Evolutionary conservation across 768 basidiomycete genomes (phyloP).

Genomic region (Psilocybe cyanescens): DNA sequence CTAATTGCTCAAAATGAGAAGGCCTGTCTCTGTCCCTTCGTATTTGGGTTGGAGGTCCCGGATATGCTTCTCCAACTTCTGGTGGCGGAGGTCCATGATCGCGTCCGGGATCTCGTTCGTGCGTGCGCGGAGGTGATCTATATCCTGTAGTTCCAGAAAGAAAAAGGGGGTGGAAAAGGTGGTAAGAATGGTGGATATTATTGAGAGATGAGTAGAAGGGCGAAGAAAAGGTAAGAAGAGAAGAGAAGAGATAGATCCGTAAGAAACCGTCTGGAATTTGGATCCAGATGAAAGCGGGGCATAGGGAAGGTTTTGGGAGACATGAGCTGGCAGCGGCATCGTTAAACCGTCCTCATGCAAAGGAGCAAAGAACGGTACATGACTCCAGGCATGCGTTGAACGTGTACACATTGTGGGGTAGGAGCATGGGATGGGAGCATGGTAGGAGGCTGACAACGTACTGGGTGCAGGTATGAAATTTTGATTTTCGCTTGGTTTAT

Average conservation of each 20-base stretch:
- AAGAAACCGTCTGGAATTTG: slow-evolving; percentile 34
- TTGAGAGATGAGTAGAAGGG: slow-evolving; percentile 35
- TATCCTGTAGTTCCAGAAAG: slow-evolving; percentile 49
- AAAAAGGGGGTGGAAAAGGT: slow-evolving; percentile 36
- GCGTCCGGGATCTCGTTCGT: slow-evolving; percentile 29
- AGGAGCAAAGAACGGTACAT: slow-evolving; percentile 20
- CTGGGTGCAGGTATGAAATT: slow-evolving; percentile 47
- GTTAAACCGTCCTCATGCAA: slow-evolving; percentile 24
- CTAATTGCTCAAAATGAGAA: slow-evolving; percentile 29
- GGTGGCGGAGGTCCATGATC: slow-evolving; percentile 26
- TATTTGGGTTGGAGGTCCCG: slow-evolving; percentile 4
- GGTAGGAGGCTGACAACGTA: slow-evolving; percentile 67
- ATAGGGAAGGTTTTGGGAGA: slow-evolving; percentile 30
- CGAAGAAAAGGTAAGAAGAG: slow-evolving; percentile 31
- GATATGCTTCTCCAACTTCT: slow-evolving; percentile 9
- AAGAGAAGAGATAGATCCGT: slow-evolving; percentile 40
- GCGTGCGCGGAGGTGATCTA: slow-evolving; percentile 43
- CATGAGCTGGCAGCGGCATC: slow-evolving; percentile 19
- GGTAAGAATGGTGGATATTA: slow-evolving; percentile 37
- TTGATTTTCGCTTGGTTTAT: slow-evolving; percentile 32
- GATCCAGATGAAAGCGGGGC: slow-evolving; percentile 26
- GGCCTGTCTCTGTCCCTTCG: slow-evolving; percentile 17
- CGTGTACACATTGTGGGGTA: slow-evolving; percentile 20
- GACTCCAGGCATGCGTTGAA: slow-evolving; percentile 29
- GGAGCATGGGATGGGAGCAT: slow-evolving; percentile 35